Conservation (phyloP, 2,329 filamentous ascomycete species). For the Trichoderma brevicompactum region DNA sequence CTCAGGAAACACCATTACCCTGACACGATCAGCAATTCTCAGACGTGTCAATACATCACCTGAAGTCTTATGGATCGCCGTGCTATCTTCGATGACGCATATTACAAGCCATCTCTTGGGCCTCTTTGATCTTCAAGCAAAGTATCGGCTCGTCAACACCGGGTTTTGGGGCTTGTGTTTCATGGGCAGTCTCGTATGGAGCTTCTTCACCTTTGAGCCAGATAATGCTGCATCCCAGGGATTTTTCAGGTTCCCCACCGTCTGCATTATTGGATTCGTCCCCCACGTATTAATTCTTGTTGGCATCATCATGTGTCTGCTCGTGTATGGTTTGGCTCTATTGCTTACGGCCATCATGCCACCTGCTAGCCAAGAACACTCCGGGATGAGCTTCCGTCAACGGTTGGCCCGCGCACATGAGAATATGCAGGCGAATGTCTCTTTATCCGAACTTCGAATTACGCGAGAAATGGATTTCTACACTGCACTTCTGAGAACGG, state of each 20-base stretch:
- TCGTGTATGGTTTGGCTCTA: slow-evolving; percentile 79
- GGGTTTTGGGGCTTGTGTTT: slow-evolving; percentile 89
- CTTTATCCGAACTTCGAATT: slow-evolving; percentile 78
- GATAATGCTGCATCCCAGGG: slow-evolving; percentile 66
- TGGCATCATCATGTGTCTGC: slow-evolving; percentile 75
- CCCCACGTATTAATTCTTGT: slow-evolving; percentile 86
- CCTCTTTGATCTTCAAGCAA: slow-evolving; percentile 77
- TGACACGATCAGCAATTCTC: slow-evolving; percentile 70
- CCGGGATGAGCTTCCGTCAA: slow-evolving; percentile 54
- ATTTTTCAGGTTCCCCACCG: slow-evolving; percentile 85
- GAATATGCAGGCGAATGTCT: slow-evolving; percentile 91
- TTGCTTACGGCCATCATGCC: slow-evolving; percentile 65
- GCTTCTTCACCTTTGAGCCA: slow-evolving; percentile 65
- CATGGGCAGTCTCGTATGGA: slow-evolving; percentile 83
- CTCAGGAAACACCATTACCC: slow-evolving; percentile 47
- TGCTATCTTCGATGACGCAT: slow-evolving; percentile 89
- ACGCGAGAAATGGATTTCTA: slow-evolving; percentile 95
- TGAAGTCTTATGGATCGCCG: slow-evolving; percentile 82
- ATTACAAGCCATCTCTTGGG: slow-evolving; percentile 83
- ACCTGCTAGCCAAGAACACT: slow-evolving; percentile 37
- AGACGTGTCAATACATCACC: slow-evolving; percentile 84
- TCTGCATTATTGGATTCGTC: slow-evolving; percentile 93
- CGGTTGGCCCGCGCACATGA: slow-evolving; percentile 73
- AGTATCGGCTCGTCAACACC: slow-evolving; percentile 82
- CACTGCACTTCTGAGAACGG: slow-evolving; percentile 81